A percentile compares a stretch with the other conserved stretches of the same genome.
These are phyloP conservation scores for Drechslerella coelobrocha DNA, from an alignment of 2,329 filamentous ascomycete genomes.

Conservation along the genomic window DNA sequence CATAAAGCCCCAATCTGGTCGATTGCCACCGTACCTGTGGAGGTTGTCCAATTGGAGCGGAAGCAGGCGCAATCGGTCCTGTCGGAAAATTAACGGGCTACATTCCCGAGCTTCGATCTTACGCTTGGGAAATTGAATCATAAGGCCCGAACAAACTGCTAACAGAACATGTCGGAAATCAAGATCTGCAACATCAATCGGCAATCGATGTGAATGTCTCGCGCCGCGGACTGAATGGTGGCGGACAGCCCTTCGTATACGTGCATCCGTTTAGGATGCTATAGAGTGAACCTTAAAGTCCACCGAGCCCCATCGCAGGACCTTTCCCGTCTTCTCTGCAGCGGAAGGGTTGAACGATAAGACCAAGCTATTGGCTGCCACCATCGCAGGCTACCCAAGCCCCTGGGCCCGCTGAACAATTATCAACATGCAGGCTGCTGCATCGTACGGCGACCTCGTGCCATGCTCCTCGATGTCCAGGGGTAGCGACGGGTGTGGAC, in stretches of 20 bases:
- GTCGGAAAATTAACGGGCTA: slow-evolving; percentile 44
- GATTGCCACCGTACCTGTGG: slow-evolving; percentile 32
- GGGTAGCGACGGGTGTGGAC: slow-evolving; percentile 11
- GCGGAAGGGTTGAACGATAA: slow-evolving; percentile 25
- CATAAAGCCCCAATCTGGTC: slow-evolving; percentile 26
- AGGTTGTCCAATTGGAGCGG: slow-evolving; percentile 34
- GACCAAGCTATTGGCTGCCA: slow-evolving; percentile 36
- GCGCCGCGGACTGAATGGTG: slow-evolving; percentile 30
- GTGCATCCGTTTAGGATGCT: slow-evolving; percentile 36
- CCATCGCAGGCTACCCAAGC: slow-evolving; percentile 32
- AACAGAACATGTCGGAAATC: slow-evolving; percentile 7
- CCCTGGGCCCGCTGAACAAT: slow-evolving; percentile 42
- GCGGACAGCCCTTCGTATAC: slow-evolving; percentile 27
- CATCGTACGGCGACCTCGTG: slow-evolving; percentile 36
- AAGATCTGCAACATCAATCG: slow-evolving; percentile 44
- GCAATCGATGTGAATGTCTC: slow-evolving; percentile 39
- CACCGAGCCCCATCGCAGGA: slow-evolving; percentile 19
- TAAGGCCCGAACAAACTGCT: slow-evolving; percentile 26
- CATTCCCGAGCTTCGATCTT: slow-evolving; percentile 24
- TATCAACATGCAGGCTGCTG: slow-evolving; percentile 11
- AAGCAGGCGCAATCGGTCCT: slow-evolving; percentile 23
- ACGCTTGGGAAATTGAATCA: slow-evolving; percentile 12
- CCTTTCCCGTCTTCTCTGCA: slow-evolving; percentile 30
- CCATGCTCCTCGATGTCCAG: slow-evolving; percentile 23
- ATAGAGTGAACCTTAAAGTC: not conserved